Base-by-base conservation (phyloP, 352 stramenopile genomes). In the Phytopythium vexans region DNA sequence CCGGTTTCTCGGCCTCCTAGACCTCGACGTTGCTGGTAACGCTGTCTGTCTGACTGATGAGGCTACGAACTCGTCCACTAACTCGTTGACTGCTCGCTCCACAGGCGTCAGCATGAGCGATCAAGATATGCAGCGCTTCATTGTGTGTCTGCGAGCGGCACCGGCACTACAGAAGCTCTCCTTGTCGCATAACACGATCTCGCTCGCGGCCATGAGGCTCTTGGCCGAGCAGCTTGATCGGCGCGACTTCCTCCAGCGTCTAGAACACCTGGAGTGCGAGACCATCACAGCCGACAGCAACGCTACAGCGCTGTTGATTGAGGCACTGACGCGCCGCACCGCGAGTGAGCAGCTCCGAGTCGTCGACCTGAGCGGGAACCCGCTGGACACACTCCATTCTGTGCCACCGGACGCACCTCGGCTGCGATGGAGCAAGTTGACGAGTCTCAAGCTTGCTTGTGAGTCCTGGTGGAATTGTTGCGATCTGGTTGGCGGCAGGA, bases 121-220 rank as follows among this genome's bases (percentile, higher is more conserved):
- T 37, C 68, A 88, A 58, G 79, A 89, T 46, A 70, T 85, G 35
- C 48, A 70, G 36, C 74, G 74, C 41, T 83, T 89, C 41, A 67
- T 86, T 37, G 49, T 40, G 12, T 81, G 74, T 32, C 54, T 89
- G 14, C 46, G 58, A 14, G 49, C 64, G 32, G 52, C 65, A 4
- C 63, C 69, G 44, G 39, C 11, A 16, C 52, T 89, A 11, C 37
- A 48, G 16, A 48, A 15, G 3, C 68, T 89, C 4, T 42, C 41
- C 5, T 33, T 88, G 27, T 82, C 74, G 4, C 49, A 76, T 32
- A 86, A 86, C 42, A 64, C 68, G 33, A 82, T 77, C 37, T 66
- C 62, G 0, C 51, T 73, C 11, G 27, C 46, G 5, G 71, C 56
- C 10, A 34, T 87, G 3, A 47, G 60, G n/a, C 57, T 60, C 21